phyloP scores from a whole-genome alignment of 768 basidiomycete species.

The Phylloporus rhodoxanthus region DNA sequence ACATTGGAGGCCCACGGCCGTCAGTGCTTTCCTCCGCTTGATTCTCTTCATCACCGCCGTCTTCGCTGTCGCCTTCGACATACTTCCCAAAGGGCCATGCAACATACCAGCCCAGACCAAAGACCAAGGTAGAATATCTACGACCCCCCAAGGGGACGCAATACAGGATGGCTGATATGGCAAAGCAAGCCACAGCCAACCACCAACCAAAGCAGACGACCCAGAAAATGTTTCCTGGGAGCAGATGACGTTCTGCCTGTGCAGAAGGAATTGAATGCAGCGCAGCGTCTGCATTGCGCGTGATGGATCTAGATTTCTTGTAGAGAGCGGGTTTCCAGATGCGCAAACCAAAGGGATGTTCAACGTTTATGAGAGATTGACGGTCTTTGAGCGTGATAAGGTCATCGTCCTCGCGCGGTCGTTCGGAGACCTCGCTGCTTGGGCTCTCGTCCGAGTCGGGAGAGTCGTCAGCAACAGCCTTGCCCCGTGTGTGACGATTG shows the following conservation, averaged over 20 bases:
- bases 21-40: constrained; percentile 21
- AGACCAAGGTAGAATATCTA: constrained; percentile 79
- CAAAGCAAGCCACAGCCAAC: constrained; percentile 69
- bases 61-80: constrained; percentile 72
- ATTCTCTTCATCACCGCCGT: constrained; percentile 38
- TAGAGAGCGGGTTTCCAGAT: constrained; percentile 99
- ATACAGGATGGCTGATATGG: constrained; percentile 61
- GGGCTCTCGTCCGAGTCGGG: constrained; percentile 37
- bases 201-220: constrained; percentile 87
- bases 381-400: constrained; percentile 91
- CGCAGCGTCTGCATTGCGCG: constrained; percentile 91
- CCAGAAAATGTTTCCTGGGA: constrained; percentile 95
- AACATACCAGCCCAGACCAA: constrained; percentile 93
- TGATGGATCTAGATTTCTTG: constrained; percentile 95
- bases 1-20: constrained; percentile 28
- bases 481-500: constrained; percentile 30
- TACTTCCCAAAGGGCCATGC: constrained; percentile 99
- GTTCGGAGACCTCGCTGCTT: constrained; percentile 27
- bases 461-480: constrained; percentile 40
- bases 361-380: constrained; percentile 97
- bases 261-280: constrained; percentile 90
- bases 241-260: constrained; percentile 86
- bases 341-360: constrained; percentile 97
- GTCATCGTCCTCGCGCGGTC: constrained; percentile 53
- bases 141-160: constrained; percentile 75